Evolutionary conservation across 495 filamentous ascomycete species (phyloP).

Genomic region (Penicillium coprophilum): DNA sequence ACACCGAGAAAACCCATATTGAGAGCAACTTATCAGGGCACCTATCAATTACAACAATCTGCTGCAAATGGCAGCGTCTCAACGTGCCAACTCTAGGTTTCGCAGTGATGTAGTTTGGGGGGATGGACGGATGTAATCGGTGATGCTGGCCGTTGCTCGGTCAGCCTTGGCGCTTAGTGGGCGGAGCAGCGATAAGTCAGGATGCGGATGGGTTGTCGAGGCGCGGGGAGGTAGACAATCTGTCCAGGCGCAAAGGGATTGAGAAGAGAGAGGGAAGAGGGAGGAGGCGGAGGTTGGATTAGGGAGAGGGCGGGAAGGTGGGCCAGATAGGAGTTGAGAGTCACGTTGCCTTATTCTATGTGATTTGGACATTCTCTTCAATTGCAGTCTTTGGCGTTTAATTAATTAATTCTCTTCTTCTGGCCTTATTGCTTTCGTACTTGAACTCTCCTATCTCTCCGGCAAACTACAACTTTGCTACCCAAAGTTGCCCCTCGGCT

Average conservation of each 20-base stretch:
- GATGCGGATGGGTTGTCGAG: slow-evolving; percentile 7
- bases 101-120: slow-evolving; percentile 15
- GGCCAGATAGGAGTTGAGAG: slow-evolving; percentile 30
- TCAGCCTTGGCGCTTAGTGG: slow-evolving; percentile 30
- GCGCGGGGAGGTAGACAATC: slow-evolving; percentile 8
- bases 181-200: slow-evolving; percentile 13
- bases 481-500: background rate
- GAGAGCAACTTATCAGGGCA: slow-evolving; percentile 6
- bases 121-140: slow-evolving; percentile 17
- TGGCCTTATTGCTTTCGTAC: background rate
- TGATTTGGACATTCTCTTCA: background rate
- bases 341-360: slow-evolving; percentile 28
- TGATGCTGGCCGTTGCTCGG: slow-evolving; percentile 24
- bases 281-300: slow-evolving; percentile 20
- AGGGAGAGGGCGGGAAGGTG: slow-evolving; percentile 30
- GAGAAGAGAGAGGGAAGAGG: slow-evolving; percentile 1
- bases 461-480: background rate
- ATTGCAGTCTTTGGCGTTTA: background rate
- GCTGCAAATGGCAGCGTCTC: slow-evolving; percentile 28
- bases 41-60: slow-evolving; percentile 1
- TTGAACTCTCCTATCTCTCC: background rate
- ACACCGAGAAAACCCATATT: slow-evolving; percentile 82
- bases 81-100: slow-evolving; percentile 13
- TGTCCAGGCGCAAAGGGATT: slow-evolving; percentile 9
- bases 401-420: background rate